Base-by-base conservation (phyloP, 768 basidiomycete genomes). In the Naganishia vishniacii region DNA sequence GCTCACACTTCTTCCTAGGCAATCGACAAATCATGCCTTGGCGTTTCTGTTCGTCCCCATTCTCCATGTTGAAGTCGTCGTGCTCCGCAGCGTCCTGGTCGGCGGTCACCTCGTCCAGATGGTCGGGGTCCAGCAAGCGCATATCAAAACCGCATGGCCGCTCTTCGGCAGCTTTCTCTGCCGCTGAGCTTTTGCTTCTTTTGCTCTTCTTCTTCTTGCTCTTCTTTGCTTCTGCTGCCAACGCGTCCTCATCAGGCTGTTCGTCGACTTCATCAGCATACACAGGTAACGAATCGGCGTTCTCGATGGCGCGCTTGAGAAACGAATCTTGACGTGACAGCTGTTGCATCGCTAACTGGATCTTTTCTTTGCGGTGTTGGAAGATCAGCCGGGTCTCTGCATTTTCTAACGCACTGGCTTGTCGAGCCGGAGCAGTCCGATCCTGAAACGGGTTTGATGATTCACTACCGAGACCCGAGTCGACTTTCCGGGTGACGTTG, bases 81-180 rank as follows among this genome's bases (percentile, higher is more conserved):
- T 56, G 28, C 6, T 40, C 37, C 4, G 8, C 48, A 13, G 28
- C 31, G 53, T 23, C 53, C 29, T 18, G 18, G 15, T 13, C 45
- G 16, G 20, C 28, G 3, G 15, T 42, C 5, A n/a, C 47, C 32
- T 41, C 29, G 31, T 48, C 48, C 11, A 18, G 16, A 3, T 11
- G 26, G 6, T 32, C 46, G 3, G 25, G 48, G 28, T 63, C 48
- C 9, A 63, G 11, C 3, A 63, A 45, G n/a, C 62, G 34, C 12
- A 42, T 18, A 18, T 63, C 62, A 41, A 63, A 63, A 16, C 48
- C 62, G 32, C 62, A 63, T 4, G 48, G 62, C 25, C 44, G 48
- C 40, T 63, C 48, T 31, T 48, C 47, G 18, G 37, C 62, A 13
- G 49, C 48, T 28, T 46, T 40, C 18, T 20, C 49, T 3, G 48